These are phyloP conservation scores for Didymella exigua DNA, from an alignment of 2,329 filamentous ascomycete species.

Conservation along the genomic window DNA sequence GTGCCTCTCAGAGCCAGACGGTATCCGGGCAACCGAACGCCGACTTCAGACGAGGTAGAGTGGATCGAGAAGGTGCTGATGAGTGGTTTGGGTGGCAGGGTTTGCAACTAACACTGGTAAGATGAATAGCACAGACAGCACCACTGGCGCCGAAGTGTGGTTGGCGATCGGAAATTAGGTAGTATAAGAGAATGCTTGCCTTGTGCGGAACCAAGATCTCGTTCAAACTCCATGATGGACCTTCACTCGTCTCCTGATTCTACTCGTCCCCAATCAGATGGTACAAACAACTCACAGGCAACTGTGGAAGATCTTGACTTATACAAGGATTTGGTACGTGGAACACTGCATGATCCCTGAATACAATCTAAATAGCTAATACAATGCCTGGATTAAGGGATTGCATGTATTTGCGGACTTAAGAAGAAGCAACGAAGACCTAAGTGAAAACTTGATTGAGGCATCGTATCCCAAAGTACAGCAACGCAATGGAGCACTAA, in stretches of 20 bases:
- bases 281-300: background rate
- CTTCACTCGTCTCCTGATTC: background rate
- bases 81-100: background rate
- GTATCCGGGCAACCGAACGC: background rate
- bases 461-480: background rate
- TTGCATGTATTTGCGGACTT: background rate
- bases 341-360: background rate
- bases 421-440: background rate
- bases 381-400: background rate
- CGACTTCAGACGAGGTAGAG: background rate
- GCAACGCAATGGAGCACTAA: background rate
- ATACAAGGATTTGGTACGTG: background rate
- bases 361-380: background rate
- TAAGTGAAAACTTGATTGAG: background rate
- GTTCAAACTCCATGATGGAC: background rate
- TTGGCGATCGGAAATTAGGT: background rate
- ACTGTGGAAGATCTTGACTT: background rate
- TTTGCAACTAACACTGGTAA: background rate
- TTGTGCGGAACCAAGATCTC: background rate
- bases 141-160: background rate
- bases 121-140: background rate
- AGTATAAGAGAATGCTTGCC: background rate
- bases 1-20: background rate
- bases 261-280: background rate
- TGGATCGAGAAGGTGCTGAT: background rate